Evolutionary conservation across 768 basidiomycete species (phyloP).

Genomic region (Cystofilobasidium bisporidii): DNA sequence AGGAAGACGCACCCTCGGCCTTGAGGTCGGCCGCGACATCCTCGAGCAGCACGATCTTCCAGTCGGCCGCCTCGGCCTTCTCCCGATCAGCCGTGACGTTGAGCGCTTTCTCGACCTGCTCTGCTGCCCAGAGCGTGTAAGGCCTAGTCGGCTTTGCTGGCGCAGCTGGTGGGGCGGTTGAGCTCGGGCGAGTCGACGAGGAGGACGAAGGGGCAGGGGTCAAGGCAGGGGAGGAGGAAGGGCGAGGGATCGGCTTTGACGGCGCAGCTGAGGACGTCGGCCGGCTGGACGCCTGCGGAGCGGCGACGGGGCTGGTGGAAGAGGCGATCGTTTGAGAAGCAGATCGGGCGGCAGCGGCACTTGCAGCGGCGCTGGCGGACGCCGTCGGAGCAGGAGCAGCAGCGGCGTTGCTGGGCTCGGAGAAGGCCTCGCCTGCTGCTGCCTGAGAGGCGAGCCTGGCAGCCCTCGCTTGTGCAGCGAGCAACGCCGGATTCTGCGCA

Average conservation of each 20-base stretch:
- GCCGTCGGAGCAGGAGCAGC: conserved; percentile 23
- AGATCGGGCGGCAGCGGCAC: conserved; percentile 1
- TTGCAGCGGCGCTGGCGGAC: conserved; percentile 8
- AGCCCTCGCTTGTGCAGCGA: no score
- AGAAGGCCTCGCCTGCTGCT: not conserved
- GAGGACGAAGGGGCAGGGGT: conserved; percentile 43
- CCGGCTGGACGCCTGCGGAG: conserved; percentile 50
- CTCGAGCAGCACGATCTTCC: conserved; percentile 76
- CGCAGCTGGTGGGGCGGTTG: conserved; percentile 34
- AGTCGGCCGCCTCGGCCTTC: conserved; percentile 37
- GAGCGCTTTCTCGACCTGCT: not conserved
- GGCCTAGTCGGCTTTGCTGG: not conserved
- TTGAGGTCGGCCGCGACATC: conserved; percentile 56
- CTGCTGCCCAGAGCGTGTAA: not conserved
- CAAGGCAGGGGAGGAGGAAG: conserved; percentile 37
- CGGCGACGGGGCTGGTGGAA: conserved; percentile 37
- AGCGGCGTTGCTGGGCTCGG: not conserved
- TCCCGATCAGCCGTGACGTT: not conserved
- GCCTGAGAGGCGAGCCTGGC: not conserved
- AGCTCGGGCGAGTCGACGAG: conserved; percentile 62
- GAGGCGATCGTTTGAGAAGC: not conserved
- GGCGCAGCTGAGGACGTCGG: conserved; percentile 50
- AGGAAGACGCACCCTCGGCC: conserved; percentile 14
- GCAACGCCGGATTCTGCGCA: no score
- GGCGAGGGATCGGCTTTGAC: not conserved